Base-by-base conservation (phyloP, 2,329 filamentous ascomycete species). In the Triangularia verruculosa region DNA sequence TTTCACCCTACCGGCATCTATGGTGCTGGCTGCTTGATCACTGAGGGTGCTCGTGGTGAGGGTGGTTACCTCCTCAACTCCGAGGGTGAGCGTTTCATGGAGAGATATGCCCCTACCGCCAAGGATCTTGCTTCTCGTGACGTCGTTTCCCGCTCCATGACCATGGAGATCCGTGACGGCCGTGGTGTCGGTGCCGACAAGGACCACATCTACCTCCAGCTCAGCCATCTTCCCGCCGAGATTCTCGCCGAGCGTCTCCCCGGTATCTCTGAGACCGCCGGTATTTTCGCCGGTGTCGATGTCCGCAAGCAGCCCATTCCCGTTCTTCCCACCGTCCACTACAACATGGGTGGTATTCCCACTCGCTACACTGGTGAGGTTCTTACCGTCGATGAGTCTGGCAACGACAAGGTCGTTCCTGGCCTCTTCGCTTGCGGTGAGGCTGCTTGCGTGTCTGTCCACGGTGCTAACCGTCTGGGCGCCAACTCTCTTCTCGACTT, bases 1-100 rank as follows among this genome's bases (percentile, higher is more conserved):
- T 99, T 99, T 87, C 94, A 99, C 79, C 94, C 94, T 62, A 97
- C 94, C 70, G 94, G 94, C 87, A 98, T 99, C 81, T 99, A 99
- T 79, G 95, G 95, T 74, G 95, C 94, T 74, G 94, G 94, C 70
- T 96, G 94, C 80, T 83, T 99, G 85, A 99, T 99, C 76, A 98
- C 95, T 12, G 94, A 99, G 82, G 94, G 94, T 73, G 92, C 94
- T 72, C 92, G 95, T 85, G 95, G 95, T 83, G 95, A 98, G 85
- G 94, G 94, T 85, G 94, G 94, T 74, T 98, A 97, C 78, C 87
- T 99, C 59, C 86, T 98, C 70, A 99, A 99, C 87, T 93, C 91
- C 5, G 91, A 98, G 84, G 94, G 94, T 82, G 95, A 98, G 83
- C 91, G 94, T 74, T 99, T 99, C 82, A 99, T 99, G 94, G 94